phyloP scores from a whole-genome alignment of 768 basidiomycete genomes.

The Lentinula edodes region DNA sequence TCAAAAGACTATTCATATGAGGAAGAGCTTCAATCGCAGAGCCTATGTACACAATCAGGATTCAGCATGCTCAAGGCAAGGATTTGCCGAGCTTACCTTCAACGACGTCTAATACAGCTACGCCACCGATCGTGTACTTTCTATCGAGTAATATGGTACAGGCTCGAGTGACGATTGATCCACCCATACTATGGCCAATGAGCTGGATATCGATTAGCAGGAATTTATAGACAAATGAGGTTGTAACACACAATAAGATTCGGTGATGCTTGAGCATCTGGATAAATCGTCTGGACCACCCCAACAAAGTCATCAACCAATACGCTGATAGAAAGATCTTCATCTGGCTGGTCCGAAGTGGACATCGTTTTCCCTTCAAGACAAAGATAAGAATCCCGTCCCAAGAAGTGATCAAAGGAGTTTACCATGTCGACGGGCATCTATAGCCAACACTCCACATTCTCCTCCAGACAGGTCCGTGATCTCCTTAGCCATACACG shows the following conservation, averaged over 20 bases:
- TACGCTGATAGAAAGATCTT: slow-evolving; percentile 67
- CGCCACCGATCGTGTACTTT: slow-evolving; percentile 70
- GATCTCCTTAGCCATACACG: slow-evolving; percentile 83
- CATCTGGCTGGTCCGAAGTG: slow-evolving; percentile 19
- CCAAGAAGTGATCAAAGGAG: background rate
- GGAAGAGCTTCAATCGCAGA: slow-evolving; percentile 92
- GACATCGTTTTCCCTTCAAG: slow-evolving; percentile 30
- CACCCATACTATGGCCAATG: slow-evolving; percentile 96
- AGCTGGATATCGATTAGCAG: slow-evolving; percentile 38
- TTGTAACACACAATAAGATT: slow-evolving; percentile 63
- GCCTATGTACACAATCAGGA: slow-evolving; percentile 36
- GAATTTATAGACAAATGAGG: background rate
- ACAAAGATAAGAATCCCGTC: slow-evolving; percentile 32
- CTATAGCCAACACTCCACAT: slow-evolving; percentile 76
- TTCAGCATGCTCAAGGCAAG: background rate
- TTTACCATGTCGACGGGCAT: slow-evolving; percentile 86
- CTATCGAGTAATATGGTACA: slow-evolving; percentile 60
- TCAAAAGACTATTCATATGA: slow-evolving; percentile 85
- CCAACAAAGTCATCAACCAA: slow-evolving; percentile 72
- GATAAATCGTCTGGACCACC: slow-evolving; percentile 64
- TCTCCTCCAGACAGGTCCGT: slow-evolving; percentile 54
- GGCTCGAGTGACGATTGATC: slow-evolving; percentile 75
- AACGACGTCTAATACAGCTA: slow-evolving; percentile 82
- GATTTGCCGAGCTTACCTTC: slow-evolving; percentile 52
- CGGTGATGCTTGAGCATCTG: slow-evolving; percentile 57